Evolutionary conservation across 441 rosid genomes (phyloP).

Genomic region (Pelargonium cotyledonis): DNA sequence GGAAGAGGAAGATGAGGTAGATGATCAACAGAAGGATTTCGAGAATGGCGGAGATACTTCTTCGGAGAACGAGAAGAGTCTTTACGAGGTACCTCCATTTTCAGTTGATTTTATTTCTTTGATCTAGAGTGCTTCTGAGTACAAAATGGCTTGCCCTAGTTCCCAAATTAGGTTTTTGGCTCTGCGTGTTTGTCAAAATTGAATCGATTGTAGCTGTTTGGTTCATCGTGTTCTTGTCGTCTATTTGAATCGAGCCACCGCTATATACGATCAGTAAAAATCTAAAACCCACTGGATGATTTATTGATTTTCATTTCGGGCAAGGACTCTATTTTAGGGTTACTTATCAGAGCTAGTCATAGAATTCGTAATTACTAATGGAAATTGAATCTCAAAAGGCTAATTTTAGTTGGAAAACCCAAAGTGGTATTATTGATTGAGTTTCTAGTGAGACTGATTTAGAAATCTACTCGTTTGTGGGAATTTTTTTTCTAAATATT

Average conservation of each 20-base stretch:
- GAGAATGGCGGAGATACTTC: constrained; percentile 22
- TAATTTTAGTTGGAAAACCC: too few species aligned
- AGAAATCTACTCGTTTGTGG: too few species aligned
- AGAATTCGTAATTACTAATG: too few species aligned
- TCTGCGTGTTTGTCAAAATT: not conserved
- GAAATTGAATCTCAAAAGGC: too few species aligned
- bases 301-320: too few species aligned
- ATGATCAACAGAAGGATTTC: constrained; percentile 10
- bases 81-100: constrained; percentile 50
- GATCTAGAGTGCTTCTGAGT: not conserved
- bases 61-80: constrained; percentile 31
- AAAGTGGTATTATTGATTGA: too few species aligned
- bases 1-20: constrained; percentile 31
- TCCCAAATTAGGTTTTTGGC: not conserved
- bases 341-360: not conserved
- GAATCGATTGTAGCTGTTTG: not conserved
- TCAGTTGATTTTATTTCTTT: not conserved
- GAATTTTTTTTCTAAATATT: too few species aligned
- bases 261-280: not conserved
- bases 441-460: too few species aligned
- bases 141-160: not conserved
- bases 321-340: not conserved
- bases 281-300: too few species aligned
- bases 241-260: not conserved
- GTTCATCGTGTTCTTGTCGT: not conserved